A percentile compares a stretch with the other conserved stretches of the same genome.
These are phyloP conservation scores for Hippophae rhamnoides DNA, from an alignment of 306 rosid genomes.

Conservation along the genomic window DNA sequence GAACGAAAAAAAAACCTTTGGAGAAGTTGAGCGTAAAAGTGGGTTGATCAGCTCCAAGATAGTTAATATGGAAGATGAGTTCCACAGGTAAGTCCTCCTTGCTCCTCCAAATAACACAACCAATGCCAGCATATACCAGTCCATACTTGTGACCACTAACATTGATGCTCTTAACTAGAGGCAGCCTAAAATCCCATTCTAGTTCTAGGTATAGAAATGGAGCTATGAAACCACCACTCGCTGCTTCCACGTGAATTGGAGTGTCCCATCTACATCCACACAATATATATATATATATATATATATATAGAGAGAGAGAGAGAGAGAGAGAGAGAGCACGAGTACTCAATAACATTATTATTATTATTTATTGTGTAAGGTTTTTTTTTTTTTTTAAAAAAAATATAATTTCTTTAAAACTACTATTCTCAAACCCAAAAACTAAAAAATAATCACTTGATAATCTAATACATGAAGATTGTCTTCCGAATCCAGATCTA, in stretches of 20 bases:
- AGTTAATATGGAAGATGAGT: constrained; percentile 42
- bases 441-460: no score
- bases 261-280: constrained; percentile 45
- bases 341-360: no score
- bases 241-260: constrained; percentile 77
- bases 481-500: no score
- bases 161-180: constrained; percentile 71
- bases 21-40: constrained; percentile 35
- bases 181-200: constrained; percentile 80
- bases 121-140: constrained; percentile 74
- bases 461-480: no score
- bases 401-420: no score
- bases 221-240: constrained; percentile 75
- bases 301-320: neutral
- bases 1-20: constrained; percentile 8
- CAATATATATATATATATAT: neutral
- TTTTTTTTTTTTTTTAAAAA: no score
- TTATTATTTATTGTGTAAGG: no score
- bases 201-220: constrained; percentile 71
- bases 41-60: constrained; percentile 33
- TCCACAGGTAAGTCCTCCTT: constrained; percentile 54
- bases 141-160: constrained; percentile 88
- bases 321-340: no score
- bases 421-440: no score
- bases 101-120: constrained; percentile 63